Percentiles rank a stretch among this genome's conserved stretches.
These are phyloP conservation scores for Tilletia setariae DNA, from an alignment of 1,284 basidiomycete genomes.

Conservation along the genomic window DNA sequence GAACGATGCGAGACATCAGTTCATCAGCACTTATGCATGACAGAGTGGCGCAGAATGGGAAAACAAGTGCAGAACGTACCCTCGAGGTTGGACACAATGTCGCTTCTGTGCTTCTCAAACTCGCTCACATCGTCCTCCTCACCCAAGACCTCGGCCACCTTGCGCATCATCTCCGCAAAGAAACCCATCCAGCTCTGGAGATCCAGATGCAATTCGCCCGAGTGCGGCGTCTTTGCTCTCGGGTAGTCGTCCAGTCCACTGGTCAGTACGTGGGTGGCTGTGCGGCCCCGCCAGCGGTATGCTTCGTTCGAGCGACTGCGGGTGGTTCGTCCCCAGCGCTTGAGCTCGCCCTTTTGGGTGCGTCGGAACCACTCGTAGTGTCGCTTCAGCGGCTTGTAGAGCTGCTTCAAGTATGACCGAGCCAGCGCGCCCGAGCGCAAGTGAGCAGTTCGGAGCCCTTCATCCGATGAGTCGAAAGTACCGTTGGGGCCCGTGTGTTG, in stretches of 20 bases:
- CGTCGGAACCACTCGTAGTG: constrained; percentile 95
- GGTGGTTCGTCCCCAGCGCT: constrained; percentile 76
- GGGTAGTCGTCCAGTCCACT: constrained; percentile 95
- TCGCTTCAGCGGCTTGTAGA: constrained; percentile 76
- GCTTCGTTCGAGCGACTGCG: constrained; percentile 74
- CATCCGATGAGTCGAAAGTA: not conserved
- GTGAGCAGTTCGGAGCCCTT: constrained; percentile 9
- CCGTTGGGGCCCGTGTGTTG: not conserved
- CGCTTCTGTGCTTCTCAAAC: constrained; percentile 72
- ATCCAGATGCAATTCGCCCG: constrained; percentile 87
- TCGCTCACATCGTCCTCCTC: constrained; percentile 74
- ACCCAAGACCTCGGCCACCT: constrained; percentile 60
- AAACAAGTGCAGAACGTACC: constrained; percentile 59
- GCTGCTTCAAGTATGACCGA: constrained; percentile 68
- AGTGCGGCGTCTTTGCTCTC: constrained; percentile 72
- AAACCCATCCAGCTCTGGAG: constrained; percentile 92
- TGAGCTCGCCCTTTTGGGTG: constrained; percentile 80
- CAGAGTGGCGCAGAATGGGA: no score
- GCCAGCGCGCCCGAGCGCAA: constrained; percentile 57
- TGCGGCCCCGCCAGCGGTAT: constrained; percentile 90
- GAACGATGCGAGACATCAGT: not conserved
- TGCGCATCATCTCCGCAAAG: constrained; percentile 52
- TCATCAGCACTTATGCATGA: not conserved
- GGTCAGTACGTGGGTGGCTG: constrained; percentile 78
- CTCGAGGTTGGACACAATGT: constrained; percentile 79